Base-by-base conservation (phyloP, 805 yeast genomes). In the Cyberlindnera saturnus region DNA sequence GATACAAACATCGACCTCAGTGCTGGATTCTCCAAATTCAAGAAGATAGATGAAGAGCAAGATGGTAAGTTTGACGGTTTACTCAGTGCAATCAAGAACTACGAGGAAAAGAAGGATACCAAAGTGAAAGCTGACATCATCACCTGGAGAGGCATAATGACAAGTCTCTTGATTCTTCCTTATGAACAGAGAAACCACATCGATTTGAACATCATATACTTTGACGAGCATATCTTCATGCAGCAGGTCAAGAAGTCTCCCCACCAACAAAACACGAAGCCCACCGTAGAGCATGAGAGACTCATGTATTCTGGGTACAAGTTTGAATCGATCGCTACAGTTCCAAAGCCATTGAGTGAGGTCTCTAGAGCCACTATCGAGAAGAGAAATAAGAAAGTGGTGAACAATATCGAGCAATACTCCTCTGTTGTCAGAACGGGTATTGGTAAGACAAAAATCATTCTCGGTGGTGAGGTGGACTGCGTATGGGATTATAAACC, bases 391-490 rank as follows among this genome's bases (percentile, higher is more conserved):
- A 78, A 76, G 51, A 70, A 71, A 42, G 64, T 69, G 1, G 89
- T 86, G 7, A 80, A 75, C 56, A 84, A 80, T 57, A 79, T 79
- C 38, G 88, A 82, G 53, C 96, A 91, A 63, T 89, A 79, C 57
- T 69, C 83, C 37, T 74, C 87, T 0, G 82, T 91, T n/a, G 90
- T 90, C 6, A 74, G 76, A 52, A 82, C 96, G 0, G 95, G 96
- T 3, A 79, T 91, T 14, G 96, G 96, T 8, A 74, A 73, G 37
- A 73, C 79, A 16, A 77, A 75, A 48, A 63, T 88, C 36, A 61
- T 86, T 6, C 62, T 89, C 36, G 96, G 89, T 1, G 96, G 96
- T 2, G 98, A 93, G 65, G 86, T 91, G 17, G 98, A 91, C 63
- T 84, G 96, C 60, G 82, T 84, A 10, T 84, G 82, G 74, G 96